Conservation (phyloP, 805 yeast genomes). For the Starmera quercuum region DNA sequence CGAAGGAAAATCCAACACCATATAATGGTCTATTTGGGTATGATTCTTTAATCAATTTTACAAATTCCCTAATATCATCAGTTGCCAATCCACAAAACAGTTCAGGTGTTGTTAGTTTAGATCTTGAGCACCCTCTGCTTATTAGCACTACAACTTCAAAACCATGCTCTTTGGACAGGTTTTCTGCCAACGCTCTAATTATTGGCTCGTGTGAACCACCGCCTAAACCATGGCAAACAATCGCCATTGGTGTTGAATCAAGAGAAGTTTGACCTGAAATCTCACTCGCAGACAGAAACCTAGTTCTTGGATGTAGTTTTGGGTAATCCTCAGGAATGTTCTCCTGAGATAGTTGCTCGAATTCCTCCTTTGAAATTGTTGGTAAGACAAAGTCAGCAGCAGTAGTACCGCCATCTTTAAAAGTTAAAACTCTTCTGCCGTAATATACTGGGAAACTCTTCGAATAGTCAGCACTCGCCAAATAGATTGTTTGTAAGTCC, state of each 20-base stretch:
- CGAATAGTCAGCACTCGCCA: constrained; percentile 48
- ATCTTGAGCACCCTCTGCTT: constrained; percentile 72
- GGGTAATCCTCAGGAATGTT: constrained; percentile 49
- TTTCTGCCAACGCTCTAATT: constrained; percentile 45
- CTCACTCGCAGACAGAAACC: constrained; percentile 45
- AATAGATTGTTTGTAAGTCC: constrained; percentile 67
- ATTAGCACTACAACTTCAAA: constrained; percentile 59
- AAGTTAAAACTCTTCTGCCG: constrained; percentile 57
- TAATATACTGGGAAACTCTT: constrained; percentile 53
- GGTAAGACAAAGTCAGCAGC: constrained; percentile 65
- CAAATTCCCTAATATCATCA: constrained; percentile 54
- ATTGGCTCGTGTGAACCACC: constrained; percentile 79
- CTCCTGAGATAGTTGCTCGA: constrained; percentile 25
- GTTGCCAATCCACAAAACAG: constrained; percentile 64
- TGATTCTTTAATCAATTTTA: constrained; percentile 38
- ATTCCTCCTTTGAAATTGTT: constrained; percentile 21
- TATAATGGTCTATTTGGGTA: constrained; percentile 62
- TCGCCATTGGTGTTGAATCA: constrained; percentile 42
- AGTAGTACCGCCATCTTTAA: constrained; percentile 62
- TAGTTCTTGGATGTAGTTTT: constrained; percentile 59
- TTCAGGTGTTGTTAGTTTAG: constrained; percentile 61
- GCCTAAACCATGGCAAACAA: constrained; percentile 65
- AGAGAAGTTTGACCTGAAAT: constrained; percentile 27
- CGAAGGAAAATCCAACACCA: constrained; percentile 65
- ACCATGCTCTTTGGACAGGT: constrained; percentile 31